Base-by-base conservation (phyloP, 495 filamentous ascomycete genomes). In the Lasiosphaeria hispida region DNA sequence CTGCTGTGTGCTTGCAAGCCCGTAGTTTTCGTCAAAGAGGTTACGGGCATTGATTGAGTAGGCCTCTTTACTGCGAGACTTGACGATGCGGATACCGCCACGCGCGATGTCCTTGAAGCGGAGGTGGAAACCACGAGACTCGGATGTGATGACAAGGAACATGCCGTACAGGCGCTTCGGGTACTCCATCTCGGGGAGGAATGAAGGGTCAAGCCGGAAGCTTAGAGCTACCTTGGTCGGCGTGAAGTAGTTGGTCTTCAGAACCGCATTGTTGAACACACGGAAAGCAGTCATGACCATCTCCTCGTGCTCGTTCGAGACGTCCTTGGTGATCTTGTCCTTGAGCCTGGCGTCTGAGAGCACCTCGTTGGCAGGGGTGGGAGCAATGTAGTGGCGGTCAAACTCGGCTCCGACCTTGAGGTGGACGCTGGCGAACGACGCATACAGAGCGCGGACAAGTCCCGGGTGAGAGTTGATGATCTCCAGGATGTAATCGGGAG, bases 221-320 rank as follows among this genome's bases (percentile, higher is more conserved):
- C 92, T 96, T 59, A 98, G 82, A 11, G 95, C 94, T 30, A 98
- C 93, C 79, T 98, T 98, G 55, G 94, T 98, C 0, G 94, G 94
- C 0, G 94, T 98, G 81, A 96, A 98, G 79, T 96, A 98, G 78
- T 98, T 98, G 59, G 94, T 97, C 83, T 97, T 97, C 62, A 97
- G 78, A 36, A 96, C 84, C 43, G 86, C 82, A 48, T 81, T 82
- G 76, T 97, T 97, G 81, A 98, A 98, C 44, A 93, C 84, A 53
- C 90, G 85, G 83, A 98, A 97, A n/a, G 91, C 89, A 14, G 81
- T 89, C 92, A 97, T 95, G 59, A 98, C 94, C 86, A 96, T 95
- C 73, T 92, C 89, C 64, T 97, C 90, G 73, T 98, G 92, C 77
- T 98, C 94, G 66, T 97, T 97, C 51, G 80, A 80, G 4, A 90